These are phyloP conservation scores for Inonotus hispidus DNA, from an alignment of 1,284 basidiomycete species.

Conservation along the genomic window DNA sequence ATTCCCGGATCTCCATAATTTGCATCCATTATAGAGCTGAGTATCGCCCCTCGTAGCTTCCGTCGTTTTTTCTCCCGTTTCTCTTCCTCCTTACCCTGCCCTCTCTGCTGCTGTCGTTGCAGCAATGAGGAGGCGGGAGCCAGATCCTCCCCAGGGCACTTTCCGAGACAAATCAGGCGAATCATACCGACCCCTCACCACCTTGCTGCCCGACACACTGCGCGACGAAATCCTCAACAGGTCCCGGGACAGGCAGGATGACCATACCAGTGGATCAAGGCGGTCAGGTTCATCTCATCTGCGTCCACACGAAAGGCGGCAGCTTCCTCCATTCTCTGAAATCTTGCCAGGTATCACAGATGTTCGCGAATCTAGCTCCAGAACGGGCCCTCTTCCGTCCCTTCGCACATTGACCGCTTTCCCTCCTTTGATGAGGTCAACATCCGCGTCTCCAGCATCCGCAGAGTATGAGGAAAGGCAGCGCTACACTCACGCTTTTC, in stretches of 20 bases:
- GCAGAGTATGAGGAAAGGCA: neutral
- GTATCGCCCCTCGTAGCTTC: constrained; percentile 11
- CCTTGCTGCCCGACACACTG: constrained; percentile 8
- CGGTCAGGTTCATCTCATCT: neutral
- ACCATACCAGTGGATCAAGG: neutral
- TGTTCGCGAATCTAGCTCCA: neutral
- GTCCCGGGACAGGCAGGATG: neutral
- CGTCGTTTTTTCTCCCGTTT: neutral
- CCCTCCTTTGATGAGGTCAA: neutral
- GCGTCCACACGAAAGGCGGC: neutral
- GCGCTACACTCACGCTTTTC: too few species aligned
- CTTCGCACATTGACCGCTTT: neutral
- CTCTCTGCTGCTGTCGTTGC: neutral
- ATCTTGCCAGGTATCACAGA: neutral
- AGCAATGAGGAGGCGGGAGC: constrained; percentile 11
- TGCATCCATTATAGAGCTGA: constrained; percentile 8
- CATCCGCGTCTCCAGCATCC: constrained; percentile 1
- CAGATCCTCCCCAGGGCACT: neutral
- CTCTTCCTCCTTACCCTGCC: neutral
- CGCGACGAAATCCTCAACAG: neutral
- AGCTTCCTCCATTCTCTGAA: constrained; percentile 1
- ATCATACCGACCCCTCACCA: neutral
- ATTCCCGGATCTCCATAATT: constrained; percentile 6
- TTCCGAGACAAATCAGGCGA: constrained; percentile 3
- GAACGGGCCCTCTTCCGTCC: neutral